A percentile compares a stretch with the other conserved stretches of the same genome.
These are phyloP conservation scores for Avena eriantha DNA, from an alignment of 176 grass and related monocot species.

Conservation along the genomic window DNA sequence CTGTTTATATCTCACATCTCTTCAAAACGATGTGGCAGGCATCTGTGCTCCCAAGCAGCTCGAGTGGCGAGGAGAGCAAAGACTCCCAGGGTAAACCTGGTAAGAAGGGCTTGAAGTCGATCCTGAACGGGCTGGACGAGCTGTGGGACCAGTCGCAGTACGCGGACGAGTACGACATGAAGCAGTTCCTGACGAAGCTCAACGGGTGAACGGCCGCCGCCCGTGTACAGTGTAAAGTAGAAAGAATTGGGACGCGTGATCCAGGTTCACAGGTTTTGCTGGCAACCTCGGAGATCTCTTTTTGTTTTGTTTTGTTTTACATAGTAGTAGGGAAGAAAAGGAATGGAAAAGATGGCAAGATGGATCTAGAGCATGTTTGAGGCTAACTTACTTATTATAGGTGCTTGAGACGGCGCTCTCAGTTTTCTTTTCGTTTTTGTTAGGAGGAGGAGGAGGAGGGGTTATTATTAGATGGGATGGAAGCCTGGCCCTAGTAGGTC, in stretches of 20 bases:
- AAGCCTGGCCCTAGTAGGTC: background rate
- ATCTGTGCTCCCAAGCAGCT: conserved; percentile 54
- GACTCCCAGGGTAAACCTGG: conserved; percentile 58
- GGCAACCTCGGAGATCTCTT: conserved; percentile 34
- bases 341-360: conserved; percentile 46
- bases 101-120: conserved; percentile 84
- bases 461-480: background rate
- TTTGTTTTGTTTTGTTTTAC: conserved; percentile 44
- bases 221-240: conserved; percentile 88
- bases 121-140: conserved; percentile 80
- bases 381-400: conserved; percentile 62
- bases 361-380: conserved; percentile 23
- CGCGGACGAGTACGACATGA: conserved; percentile 80
- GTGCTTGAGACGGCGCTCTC: conserved; percentile 45
- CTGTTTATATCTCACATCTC: too few species aligned
- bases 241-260: conserved; percentile 51
- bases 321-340: conserved; percentile 33
- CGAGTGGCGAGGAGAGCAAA: conserved; percentile 45
- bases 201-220: conserved; percentile 63
- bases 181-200: conserved; percentile 79
- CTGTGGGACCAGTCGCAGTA: conserved; percentile 99
- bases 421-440: conserved; percentile 32
- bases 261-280: conserved; percentile 36
- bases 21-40: conserved; percentile 50
- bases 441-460: background rate